Evolutionary conservation across 2,329 filamentous ascomycete species (phyloP).

Genomic region (Colletotrichum magnum): DNA sequence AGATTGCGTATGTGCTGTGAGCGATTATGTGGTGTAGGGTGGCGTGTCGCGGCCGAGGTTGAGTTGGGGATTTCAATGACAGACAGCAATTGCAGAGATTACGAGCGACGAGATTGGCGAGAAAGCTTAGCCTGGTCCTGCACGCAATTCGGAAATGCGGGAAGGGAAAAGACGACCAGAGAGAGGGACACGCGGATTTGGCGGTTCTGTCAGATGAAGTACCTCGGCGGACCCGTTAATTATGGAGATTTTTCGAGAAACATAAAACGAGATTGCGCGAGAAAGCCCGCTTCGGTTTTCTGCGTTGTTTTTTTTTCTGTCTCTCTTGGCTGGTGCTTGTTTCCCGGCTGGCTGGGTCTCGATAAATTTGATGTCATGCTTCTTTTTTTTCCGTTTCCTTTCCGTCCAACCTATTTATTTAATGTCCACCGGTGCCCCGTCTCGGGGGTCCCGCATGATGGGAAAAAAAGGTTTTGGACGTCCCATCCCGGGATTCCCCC

Average conservation of each 20-base stretch:
- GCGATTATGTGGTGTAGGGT: too few relatives aligned
- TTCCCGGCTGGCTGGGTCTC: constrained; percentile 1
- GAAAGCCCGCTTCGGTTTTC: constrained; percentile 9
- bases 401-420: neutral
- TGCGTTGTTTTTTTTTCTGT: too few relatives aligned
- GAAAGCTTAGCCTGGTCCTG: constrained; percentile 15
- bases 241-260: constrained; percentile 31
- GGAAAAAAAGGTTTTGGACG: constrained; percentile 12
- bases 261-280: constrained; percentile 31
- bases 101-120: constrained; percentile 21
- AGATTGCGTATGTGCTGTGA: too few relatives aligned
- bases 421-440: too few relatives aligned
- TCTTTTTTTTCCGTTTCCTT: too few relatives aligned
- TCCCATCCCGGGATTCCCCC: constrained; percentile 36
- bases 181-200: neutral
- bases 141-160: neutral
- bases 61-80: neutral
- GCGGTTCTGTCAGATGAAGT: constrained; percentile 4
- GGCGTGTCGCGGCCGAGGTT: too few relatives aligned
- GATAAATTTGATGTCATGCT: constrained; percentile 28
- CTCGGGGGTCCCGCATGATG: neutral
- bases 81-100: neutral
- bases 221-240: constrained; percentile 28
- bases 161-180: neutral
- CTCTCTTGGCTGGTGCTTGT: neutral